Evolutionary conservation across 345 rosid genomes (phyloP).

Genomic region (Bruguiera sexangula): DNA sequence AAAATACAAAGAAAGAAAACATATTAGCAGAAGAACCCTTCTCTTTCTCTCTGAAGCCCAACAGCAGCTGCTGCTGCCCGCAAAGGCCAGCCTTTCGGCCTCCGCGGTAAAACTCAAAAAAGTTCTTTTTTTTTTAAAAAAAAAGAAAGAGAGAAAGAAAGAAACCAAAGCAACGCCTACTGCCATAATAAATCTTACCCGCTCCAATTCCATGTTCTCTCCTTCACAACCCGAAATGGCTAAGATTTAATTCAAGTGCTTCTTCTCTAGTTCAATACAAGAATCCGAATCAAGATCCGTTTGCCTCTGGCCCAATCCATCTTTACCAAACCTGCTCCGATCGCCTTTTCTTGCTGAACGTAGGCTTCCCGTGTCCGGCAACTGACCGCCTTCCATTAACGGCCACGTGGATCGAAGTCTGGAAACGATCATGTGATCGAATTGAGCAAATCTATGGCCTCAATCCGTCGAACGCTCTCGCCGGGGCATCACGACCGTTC

Average conservation of each 20-base stretch:
- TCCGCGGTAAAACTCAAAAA: conserved; percentile 3
- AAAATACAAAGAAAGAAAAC: too few species aligned
- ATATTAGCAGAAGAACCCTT: too few species aligned
- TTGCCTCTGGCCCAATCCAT: too few species aligned
- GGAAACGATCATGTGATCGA: conserved; percentile 26
- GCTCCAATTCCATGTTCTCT: too few species aligned
- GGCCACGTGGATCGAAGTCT: not conserved
- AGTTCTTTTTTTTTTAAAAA: not conserved
- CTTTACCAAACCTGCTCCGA: not conserved
- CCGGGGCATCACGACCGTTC: conserved; percentile 64
- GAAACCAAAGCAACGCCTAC: too few species aligned
- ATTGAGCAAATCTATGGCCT: conserved; percentile 50
- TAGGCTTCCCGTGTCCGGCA: not conserved
- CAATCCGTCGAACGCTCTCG: conserved; percentile 86
- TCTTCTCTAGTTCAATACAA: too few species aligned
- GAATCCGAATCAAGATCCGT: too few species aligned
- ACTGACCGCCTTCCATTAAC: not conserved
- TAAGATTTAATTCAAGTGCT: too few species aligned
- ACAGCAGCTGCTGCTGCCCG: not conserved
- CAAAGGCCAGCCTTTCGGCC: not conserved
- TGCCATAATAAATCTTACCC: too few species aligned
- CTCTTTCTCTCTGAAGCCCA: too few species aligned
- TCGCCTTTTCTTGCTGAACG: not conserved
- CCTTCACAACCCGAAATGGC: too few species aligned
- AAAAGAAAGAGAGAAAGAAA: too few species aligned